Conservation (phyloP, 1,139 yeast species). For the Saccharomyces hybrid region DNA sequence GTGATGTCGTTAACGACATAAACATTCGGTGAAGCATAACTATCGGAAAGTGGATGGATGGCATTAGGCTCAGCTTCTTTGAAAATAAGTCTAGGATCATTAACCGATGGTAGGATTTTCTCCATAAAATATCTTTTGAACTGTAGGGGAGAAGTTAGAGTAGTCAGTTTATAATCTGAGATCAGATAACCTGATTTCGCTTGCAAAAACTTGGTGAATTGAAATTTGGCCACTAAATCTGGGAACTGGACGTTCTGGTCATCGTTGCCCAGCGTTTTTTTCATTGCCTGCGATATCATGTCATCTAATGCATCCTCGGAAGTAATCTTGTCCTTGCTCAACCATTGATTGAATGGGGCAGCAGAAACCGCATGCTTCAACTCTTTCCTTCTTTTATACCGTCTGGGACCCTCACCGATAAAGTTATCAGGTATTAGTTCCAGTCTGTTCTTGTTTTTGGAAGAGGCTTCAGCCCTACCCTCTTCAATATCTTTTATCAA, state of each 20-base stretch:
- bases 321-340: conserved; percentile 27
- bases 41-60: conserved; percentile 48
- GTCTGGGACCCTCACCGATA: conserved; percentile 21
- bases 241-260: conserved; percentile 23
- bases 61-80: conserved; percentile 73
- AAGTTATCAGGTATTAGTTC: conserved; percentile 25
- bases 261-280: neutral
- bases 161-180: conserved; percentile 55
- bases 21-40: conserved; percentile 45
- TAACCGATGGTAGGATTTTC: conserved; percentile 33
- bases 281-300: conserved; percentile 16
- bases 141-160: conserved; percentile 40
- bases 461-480: conserved; percentile 8
- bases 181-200: conserved; percentile 53
- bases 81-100: conserved; percentile 36
- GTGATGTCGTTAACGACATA: conserved; percentile 38
- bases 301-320: conserved; percentile 23
- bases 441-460: conserved; percentile 9
- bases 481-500: conserved; percentile 22
- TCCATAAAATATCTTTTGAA: conserved; percentile 41
- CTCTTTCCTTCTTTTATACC: conserved; percentile 10
- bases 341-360: conserved; percentile 32
- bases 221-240: conserved; percentile 54
- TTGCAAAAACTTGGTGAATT: conserved; percentile 51
- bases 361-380: conserved; percentile 6